Base-by-base conservation (phyloP, 2,329 filamentous ascomycete species). In the Hypoxylon sp. region DNA sequence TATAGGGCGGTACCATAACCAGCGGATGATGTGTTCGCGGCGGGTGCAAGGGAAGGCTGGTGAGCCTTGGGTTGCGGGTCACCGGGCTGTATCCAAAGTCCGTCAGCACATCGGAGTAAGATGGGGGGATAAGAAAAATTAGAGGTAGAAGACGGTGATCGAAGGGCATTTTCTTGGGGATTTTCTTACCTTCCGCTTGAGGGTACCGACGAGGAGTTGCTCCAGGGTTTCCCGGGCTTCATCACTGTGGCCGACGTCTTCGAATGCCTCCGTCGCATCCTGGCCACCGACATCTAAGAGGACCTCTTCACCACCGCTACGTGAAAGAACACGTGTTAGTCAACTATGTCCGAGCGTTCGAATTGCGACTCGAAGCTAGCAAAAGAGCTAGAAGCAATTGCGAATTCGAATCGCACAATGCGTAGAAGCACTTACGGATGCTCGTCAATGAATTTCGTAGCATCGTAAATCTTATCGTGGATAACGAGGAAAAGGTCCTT, bases 211-310 rank as follows among this genome's bases (percentile, higher is more conserved):
- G 58, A 90, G 83, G 73, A 97, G 85, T 78, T 89, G 88, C 33
- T 92, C 90, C 64, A 99, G 90, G 74, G 97, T 95, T 86, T 98
- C 95, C 74, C 96, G 92, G 74, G 96, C 96, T 87, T 99, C 96
- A 83, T 99, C 96, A 78, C 93, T 97, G 91, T 99, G 96, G 79
- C 96, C 96, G 78, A 99, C 96, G 83, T 99, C 96, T 86, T 99
- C 96, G 81, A 99, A 99, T 70, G 96, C 95, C 85, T 98, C 96
- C 76, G 95, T 97, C 78, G 93, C 92, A 83, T 99, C 96, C 85
- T 97, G 94, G 75, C 96, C 96, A 78, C 87, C 96, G 72, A 98
- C 94, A 76, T 99, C 96, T 75, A 99, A 91, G 71, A 99, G 86
- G 76, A 99, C 96, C 86, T 99, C 96, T 85, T 99, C 96, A 85